Conservation (phyloP, 2,329 filamentous ascomycete genomes). For the Chaetomiaceae sp. region DNA sequence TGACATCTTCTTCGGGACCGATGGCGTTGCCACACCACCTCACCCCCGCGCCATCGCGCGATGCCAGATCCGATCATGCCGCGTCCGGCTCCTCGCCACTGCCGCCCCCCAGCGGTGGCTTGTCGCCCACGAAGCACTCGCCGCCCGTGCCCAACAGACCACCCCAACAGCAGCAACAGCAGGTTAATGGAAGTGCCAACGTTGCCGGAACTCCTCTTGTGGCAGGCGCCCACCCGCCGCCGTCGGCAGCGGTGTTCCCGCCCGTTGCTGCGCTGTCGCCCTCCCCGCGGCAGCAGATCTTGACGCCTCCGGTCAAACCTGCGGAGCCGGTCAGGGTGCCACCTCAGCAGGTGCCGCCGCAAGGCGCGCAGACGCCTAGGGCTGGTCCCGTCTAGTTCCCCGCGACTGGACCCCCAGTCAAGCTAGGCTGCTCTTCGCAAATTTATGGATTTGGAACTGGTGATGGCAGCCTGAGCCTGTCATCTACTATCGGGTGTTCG, state of each 20-base stretch:
- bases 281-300: conserved; percentile 51
- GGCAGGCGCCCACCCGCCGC: conserved; percentile 27
- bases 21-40: conserved; percentile 35
- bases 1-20: conserved; percentile 19
- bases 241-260: conserved; percentile 53
- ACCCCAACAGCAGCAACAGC: conserved; percentile 28
- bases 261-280: conserved; percentile 56
- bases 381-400: not conserved
- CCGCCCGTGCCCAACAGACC: conserved; percentile 39
- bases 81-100: conserved; percentile 35
- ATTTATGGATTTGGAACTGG: not conserved
- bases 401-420: not conserved
- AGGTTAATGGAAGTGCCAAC: conserved; percentile 26
- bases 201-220: conserved; percentile 24
- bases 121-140: conserved; percentile 51
- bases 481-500: too few species aligned
- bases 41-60: conserved; percentile 26
- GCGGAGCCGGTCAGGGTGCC: conserved; percentile 31
- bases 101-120: conserved; percentile 42
- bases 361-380: not conserved
- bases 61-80: conserved; percentile 26
- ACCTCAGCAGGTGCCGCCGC: conserved; percentile 3
- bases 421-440: not conserved
- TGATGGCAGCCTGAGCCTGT: not conserved
- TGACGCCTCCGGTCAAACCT: conserved; percentile 58